Evolutionary conservation across 2,329 filamentous ascomycete genomes (phyloP), one percentile per base, ranked within the genome.

Genomic region (Fusarium acutatum): DNA sequence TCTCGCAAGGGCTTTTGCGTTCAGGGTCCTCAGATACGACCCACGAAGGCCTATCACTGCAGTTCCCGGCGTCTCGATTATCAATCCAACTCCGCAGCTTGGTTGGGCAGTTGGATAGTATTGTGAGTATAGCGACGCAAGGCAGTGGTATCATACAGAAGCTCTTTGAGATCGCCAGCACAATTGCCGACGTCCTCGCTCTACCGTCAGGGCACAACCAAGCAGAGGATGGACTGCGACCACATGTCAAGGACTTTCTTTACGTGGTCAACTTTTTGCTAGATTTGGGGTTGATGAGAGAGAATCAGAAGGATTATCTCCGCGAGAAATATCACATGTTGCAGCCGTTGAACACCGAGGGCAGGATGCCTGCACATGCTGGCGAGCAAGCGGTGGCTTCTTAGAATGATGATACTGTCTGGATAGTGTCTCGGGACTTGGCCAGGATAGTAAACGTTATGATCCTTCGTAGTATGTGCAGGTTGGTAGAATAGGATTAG

Each of bases 141-240:
- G 88, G 88, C 13, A 87, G 83, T 41, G 86, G 86, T 28, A 88
- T 90, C 61, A 81, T 89, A 59, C 86, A 88, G 68, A 90, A 90
- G 76, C 81, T 90, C 9, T 89, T 90, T 62, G 88, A 90, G 74
- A 88, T 90, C 68, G 87, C 88, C 1, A 88, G 88, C 75, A 89
- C 88, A 5, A 87, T 90, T 50, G 87, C 88, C 14, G 88, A 90
- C 71, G 88, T 90, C 5, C 83, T 90, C 28, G 86, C 87, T 49
- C 80, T 89, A 20, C 86, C 86, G 0, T 82, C 84, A 12, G 83
- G 82, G 1, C 83, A 84, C 0, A 69, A 72, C 30, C 75, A 80
- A 61, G 77, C 75, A 14, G 78, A 84, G 8, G 82, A 86, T 43
- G 86, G 87, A 35, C 85, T 84, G 5, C 80, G 82, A 10, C 81